Base-by-base conservation (phyloP, 1,139 yeast species). In the Candida sojae region DNA sequence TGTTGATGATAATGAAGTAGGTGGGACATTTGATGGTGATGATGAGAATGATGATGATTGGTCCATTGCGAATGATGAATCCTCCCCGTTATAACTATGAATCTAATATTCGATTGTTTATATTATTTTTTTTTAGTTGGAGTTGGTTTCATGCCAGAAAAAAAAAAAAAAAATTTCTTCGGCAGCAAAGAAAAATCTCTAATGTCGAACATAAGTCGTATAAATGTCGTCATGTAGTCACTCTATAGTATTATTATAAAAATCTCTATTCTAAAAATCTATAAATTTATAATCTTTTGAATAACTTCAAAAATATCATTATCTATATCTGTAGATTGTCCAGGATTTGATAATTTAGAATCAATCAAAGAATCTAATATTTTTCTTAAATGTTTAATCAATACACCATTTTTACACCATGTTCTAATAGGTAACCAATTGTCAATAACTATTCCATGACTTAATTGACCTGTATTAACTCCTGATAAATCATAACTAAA, bases 381-480 rank as follows among this genome's bases (percentile, higher is more conserved):
- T 17, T 70, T 61, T 55, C 96, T 73, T 46, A 93, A 68, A 49
- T 86, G 80, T 52, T 88, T 88, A 36, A 91, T 78, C 46, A 92
- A 70, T 4, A 93, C 96, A 0, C 95, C 98, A 60, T 92, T 90
- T 57, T 95, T 87, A 55, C 96, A 88, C 97, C 98, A 91, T 2
- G 96, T 88, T 55, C 88, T 74, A 33, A 93, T 73, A 7, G 96
- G 91, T 31, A 88, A 67, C 97, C 97, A 88, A 44, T 79, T 76
- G 59, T 88, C 96, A 49, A 91, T 62, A 28, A 86, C 77, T 48
- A 86, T 74, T 43, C 91, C 90, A 0, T 88, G 86, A 0, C 85
- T 79, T 9, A 77, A 69, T 32, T 60, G 63, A 4, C 71, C 71
- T 1, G 72, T 68, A 1, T 73, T 50, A 41, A 67, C 60, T 4